Conservation (phyloP, 352 stramenopile species). For the Pythium pyrilobum region DNA sequence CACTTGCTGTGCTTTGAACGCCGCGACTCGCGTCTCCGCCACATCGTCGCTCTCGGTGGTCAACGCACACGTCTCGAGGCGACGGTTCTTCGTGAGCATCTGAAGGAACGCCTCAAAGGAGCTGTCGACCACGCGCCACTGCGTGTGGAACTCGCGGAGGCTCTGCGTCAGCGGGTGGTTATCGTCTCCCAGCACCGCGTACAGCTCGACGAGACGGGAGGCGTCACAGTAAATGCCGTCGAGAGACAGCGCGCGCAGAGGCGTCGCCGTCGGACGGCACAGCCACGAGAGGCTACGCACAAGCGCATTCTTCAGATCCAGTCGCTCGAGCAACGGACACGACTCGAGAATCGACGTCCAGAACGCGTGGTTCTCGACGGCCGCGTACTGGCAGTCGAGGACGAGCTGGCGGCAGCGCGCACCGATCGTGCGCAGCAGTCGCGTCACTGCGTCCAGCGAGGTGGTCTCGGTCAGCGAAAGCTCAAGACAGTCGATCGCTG, state of each 20-base stretch:
- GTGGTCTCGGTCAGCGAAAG: neutral
- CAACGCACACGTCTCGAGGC: neutral
- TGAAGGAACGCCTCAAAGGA: neutral
- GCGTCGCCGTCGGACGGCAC: too few relatives aligned
- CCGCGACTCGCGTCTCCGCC: too few relatives aligned
- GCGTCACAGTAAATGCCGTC: neutral
- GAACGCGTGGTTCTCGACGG: neutral
- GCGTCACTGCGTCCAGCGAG: neutral
- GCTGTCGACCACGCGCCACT: neutral
- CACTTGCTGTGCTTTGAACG: too few relatives aligned
- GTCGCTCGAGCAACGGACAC: neutral
- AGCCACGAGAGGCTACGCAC: neutral
- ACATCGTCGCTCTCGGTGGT: neutral
- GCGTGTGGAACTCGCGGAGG: conserved; percentile 3
- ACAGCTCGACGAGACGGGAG: neutral
- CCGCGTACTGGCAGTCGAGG: neutral
- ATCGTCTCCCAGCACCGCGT: neutral
- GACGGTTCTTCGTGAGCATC: neutral
- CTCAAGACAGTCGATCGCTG: neutral
- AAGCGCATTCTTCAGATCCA: neutral
- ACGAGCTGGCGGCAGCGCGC: neutral
- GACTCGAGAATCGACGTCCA: neutral
- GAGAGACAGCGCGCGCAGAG: neutral
- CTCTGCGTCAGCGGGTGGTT: neutral
- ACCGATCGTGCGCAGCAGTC: neutral